Evolutionary conservation across 2,329 filamentous ascomycete species (phyloP), one percentile per base, ranked within the genome.

Genomic region (Dothistroma pini): DNA sequence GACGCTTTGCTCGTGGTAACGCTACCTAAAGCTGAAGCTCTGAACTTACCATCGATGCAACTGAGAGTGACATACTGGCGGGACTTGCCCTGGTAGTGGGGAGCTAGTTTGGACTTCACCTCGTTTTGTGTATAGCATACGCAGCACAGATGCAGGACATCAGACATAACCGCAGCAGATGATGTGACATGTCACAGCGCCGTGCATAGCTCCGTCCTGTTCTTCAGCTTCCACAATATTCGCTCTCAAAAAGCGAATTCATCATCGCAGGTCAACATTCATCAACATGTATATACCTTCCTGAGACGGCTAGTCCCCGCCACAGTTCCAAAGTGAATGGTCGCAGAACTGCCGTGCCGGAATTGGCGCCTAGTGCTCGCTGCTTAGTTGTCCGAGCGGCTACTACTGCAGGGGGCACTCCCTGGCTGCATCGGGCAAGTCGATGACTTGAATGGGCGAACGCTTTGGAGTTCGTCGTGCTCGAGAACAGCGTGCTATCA

Each of bases 271-370:
- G n/a, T 44, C 14, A 19, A 19, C 41, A 44, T 19, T 19, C 41
- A 44, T 14, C 14, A 19, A 7, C 14, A 44, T 19, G 11, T 8
- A 44, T 19, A 3, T 19, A 9, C 41, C 41, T 44, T 44, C 41
- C 41, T 19, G 14, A 19, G 14, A 19, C 14, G 16, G 41, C 35
- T 54, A 50, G 50, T 12, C 22, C 3, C 1, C 31, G 25, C 21
- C 29, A 19, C 51, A 31, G 51, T n/a, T 44, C 22, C 14, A 58
- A 54, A 16, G 41, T 51, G 44, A 77, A 69, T 21, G 77, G n/a
- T 54, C 19, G 32, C 16, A 16, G 11, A 16, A 19, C n/a, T 44
- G 41, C 41, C n/a, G 41, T 19, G n/a, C 41, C 41, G 34, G 14
- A 38, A n/a, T 10, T n/a, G 3, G 14, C 41, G 14, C 41, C n/a